phyloP scores from a whole-genome alignment of 768 basidiomycete species.

The Lactifluus volemus region DNA sequence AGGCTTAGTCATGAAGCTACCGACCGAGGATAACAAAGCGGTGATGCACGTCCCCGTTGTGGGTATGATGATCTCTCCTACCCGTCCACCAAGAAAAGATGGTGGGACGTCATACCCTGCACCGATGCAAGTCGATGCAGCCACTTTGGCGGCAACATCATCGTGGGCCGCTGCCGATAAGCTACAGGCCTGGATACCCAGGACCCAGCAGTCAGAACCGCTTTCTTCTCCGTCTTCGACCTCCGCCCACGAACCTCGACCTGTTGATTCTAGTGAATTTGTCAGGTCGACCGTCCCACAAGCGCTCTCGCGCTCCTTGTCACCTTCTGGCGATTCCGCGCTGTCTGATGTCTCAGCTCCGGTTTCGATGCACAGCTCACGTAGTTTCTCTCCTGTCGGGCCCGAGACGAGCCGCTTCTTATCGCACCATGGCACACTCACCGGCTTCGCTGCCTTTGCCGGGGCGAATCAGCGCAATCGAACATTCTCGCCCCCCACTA shows the following conservation, averaged over 20 bases:
- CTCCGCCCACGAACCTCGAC: conserved; percentile 2
- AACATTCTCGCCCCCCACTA: neutral
- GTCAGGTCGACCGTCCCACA: neutral
- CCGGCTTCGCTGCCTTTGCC: neutral
- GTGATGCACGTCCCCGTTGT: conserved; percentile 14
- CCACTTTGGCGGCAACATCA: neutral
- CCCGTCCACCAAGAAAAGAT: neutral
- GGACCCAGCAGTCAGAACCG: neutral
- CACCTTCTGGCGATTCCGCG: conserved; percentile 10
- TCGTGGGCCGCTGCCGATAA: neutral
- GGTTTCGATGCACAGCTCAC: neutral
- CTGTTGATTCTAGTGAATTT: neutral
- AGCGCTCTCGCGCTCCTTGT: conserved; percentile 14
- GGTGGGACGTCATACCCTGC: neutral
- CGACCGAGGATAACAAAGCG: conserved; percentile 8
- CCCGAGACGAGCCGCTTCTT: neutral
- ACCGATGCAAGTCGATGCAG: neutral
- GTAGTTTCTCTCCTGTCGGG: conserved; percentile 4
- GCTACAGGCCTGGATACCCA: conserved; percentile 10
- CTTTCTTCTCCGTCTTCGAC: conserved; percentile 13
- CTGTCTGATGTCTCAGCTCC: conserved; percentile 5
- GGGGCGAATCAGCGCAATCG: neutral
- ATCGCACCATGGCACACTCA: neutral
- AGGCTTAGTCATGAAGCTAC: conserved; percentile 12
- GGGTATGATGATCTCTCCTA: conserved; percentile 8